These are phyloP conservation scores for Zasmidium cellare DNA, from an alignment of 2,329 filamentous ascomycete genomes.

Conservation along the genomic window DNA sequence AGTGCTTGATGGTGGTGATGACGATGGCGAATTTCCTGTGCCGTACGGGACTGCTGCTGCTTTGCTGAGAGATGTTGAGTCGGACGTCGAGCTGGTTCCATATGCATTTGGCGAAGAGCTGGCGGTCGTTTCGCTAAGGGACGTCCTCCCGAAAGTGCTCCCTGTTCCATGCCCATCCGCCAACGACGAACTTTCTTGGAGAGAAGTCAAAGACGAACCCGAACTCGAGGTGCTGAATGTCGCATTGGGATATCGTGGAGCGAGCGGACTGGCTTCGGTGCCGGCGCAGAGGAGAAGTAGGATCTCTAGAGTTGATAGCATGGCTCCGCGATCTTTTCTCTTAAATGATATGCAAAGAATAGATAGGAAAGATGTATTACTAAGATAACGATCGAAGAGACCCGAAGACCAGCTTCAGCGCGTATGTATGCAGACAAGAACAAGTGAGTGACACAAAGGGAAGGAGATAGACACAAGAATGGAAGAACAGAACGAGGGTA, in stretches of 20 bases:
- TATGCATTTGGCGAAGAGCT: background rate
- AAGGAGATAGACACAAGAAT: conserved; percentile 10
- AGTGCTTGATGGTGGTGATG: background rate
- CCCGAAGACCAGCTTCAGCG: conserved; percentile 31
- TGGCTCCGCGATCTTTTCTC: conserved; percentile 1
- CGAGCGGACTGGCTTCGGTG: conserved; percentile 14
- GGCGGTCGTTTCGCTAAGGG: background rate
- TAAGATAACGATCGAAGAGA: conserved; percentile 10
- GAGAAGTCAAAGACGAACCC: too few relatives aligned
- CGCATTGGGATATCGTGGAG: conserved; percentile 18
- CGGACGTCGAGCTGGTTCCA: too few relatives aligned
- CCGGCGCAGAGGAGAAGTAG: conserved; percentile 14
- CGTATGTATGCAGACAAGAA: conserved; percentile 17
- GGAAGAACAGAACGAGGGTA: conserved; percentile 6
- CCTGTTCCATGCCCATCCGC: too few relatives aligned
- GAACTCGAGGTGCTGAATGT: conserved; percentile 4
- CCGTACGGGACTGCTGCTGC: background rate
- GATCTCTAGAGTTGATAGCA: conserved; percentile 11
- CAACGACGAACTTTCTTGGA: too few relatives aligned
- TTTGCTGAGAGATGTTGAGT: conserved; percentile 1
- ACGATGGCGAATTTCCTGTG: background rate
- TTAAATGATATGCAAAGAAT: background rate
- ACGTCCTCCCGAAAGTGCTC: too few relatives aligned
- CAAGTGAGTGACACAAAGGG: conserved; percentile 15
- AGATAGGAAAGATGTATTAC: conserved; percentile 16